Conservation (phyloP, 2,329 filamentous ascomycete species). For the Leptographium procerum region DNA sequence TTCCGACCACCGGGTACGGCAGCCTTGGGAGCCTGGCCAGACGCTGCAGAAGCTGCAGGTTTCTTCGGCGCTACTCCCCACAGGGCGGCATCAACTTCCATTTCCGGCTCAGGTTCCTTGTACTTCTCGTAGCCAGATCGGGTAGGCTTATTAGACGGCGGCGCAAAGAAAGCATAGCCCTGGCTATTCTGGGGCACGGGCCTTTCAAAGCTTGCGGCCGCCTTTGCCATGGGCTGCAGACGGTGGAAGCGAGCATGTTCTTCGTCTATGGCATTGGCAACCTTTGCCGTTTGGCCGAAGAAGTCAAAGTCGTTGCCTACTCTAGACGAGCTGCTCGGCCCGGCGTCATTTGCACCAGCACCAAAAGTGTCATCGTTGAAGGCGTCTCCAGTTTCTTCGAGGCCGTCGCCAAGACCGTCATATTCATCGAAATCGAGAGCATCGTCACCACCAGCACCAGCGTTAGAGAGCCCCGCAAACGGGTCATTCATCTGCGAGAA, state of each 20-base stretch:
- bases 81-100: constrained; percentile 85
- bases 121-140: constrained; percentile 89
- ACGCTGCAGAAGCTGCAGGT: constrained; percentile 17
- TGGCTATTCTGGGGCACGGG: constrained; percentile 15
- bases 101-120: constrained; percentile 73
- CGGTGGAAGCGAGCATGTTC: constrained; percentile 78
- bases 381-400: constrained; percentile 84
- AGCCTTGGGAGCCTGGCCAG: constrained; percentile 17
- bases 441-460: constrained; percentile 45
- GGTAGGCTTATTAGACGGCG: constrained; percentile 38
- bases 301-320: constrained; percentile 96
- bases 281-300: constrained; percentile 82
- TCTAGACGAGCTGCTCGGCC: constrained; percentile 25
- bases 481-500: constrained; percentile 79
- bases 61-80: constrained; percentile 71
- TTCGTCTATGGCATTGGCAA: constrained; percentile 76
- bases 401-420: constrained; percentile 80
- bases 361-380: constrained; percentile 97
- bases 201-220: constrained; percentile 14
- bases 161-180: constrained; percentile 9
- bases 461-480: constrained; percentile 68
- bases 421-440: constrained; percentile 85
- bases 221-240: constrained; percentile 49
- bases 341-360: constrained; percentile 19
- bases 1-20: constrained; percentile 45